Evolutionary conservation across 495 filamentous ascomycete species (phyloP), one percentile per base, ranked within the genome.

Genomic region (Evansstolkia leycettana): DNA sequence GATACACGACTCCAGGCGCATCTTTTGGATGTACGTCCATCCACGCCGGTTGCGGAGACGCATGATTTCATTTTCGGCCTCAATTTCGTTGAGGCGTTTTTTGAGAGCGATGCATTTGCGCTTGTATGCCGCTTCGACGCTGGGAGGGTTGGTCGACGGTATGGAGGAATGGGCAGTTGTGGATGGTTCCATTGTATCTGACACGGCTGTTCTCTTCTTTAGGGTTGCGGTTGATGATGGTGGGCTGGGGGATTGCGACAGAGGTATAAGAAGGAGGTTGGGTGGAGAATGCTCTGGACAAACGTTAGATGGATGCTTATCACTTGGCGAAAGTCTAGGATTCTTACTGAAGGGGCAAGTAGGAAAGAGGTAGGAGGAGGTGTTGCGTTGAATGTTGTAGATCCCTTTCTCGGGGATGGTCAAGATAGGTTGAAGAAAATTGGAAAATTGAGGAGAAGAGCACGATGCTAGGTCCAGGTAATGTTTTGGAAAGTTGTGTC

Each of bases 101-200:
- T 90, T 92, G 13, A 99, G 75, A 43, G 90, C 80, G 62, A 94
- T 87, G 57, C 92, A 96, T 74, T 99, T 99, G 48, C 80, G 75
- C 47, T 89, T 85, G 62, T 99, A 99, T 36, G 89, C 87, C 49
- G 84, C 78, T 60, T 99, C 92, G 29, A 96, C 85, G 18, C 88
- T 93, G 13, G 90, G 88, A 10, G 90, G 86, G 44, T 67, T 67
- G 20, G 55, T 41, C 16, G 58, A 45, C 7, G 54, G 45, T 17
- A 37, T 12, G 30, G 57, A 45, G 23, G 47, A 41, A 18, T 46
- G 32, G 34, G 46, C 37, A 23, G 39, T 43, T 40, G 24, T 44
- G 34, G 47, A 36, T 13, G 48, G 24, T 15, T 60, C 57, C 57
- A 62, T 62, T 45, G 34, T 51, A 17, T 13, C 5, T n/a, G 10